Base-by-base conservation (phyloP, 2,329 filamentous ascomycete species). In the Pezicula radicicola region DNA sequence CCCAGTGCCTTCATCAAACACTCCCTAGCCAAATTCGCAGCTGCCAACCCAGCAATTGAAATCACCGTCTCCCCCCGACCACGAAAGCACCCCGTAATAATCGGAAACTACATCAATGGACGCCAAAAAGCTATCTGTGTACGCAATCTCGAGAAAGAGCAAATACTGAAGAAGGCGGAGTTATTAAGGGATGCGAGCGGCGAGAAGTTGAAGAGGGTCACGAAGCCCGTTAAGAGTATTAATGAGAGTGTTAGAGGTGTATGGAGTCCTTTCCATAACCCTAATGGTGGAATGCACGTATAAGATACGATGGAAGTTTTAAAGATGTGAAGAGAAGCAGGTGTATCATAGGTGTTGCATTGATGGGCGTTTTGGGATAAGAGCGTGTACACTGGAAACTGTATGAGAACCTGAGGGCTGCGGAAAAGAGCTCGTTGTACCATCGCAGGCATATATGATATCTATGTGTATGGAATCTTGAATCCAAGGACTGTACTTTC, bases 101-200 rank as follows among this genome's bases (percentile, higher is more conserved):
- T 87, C 63, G 94, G 91, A 52, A 82, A 90, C 71, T 99, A 96
- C 74, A 90, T 97, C 77, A 97, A 97, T 70, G 92, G 93, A 56
- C 80, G 84, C 27, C 80, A 88, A 56, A 94, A 94, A 70, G 81
- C 90, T 9, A 83, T 97, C 48, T 97, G 92, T 70, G 91, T 97
- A 52, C 83, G 88, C 62, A 97, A 96, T 64, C 71, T 97, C 67
- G 85, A 91, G 61, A 83, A 85, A 28, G 81, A 87, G 54, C 87
- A 96, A 69, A 87, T 99, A 36, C 68, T 92, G 50, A 78, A 90
- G 66, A 97, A 97, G 77, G 85, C 80, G 0, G 79, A 88, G 67
- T 70, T 91, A 55, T 68, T 94, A 63, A 79, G 88, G 54, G 84
- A 91, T 68, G 83, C 87, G 19, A 91, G 80, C 60, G 89, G 89